Base-by-base conservation (phyloP, 495 filamentous ascomycete species). In the Cladorrhinum samala region DNA sequence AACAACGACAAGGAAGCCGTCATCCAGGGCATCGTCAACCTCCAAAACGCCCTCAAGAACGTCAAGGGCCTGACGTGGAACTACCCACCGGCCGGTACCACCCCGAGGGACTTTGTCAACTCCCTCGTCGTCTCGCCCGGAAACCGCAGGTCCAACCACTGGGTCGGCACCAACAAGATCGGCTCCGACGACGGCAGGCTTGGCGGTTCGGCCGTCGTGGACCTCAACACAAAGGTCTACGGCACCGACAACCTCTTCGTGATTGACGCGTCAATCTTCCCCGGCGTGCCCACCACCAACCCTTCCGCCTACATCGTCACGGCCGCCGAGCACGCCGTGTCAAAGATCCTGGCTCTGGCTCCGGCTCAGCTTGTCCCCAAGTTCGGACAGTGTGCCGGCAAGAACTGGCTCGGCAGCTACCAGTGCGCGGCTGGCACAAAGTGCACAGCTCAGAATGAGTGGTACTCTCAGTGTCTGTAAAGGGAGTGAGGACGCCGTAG, bases 241-340 rank as follows among this genome's bases (percentile, higher is more conserved):
- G 85, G 85, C 49, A 86, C 78, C 8, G 79, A 85, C 59, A 88
- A 87, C 69, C 69, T 88, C 50, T 82, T 81, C 55, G 79, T 85
- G 11, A 72, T 85, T 23, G 82, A 85, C 60, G 82, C 74, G 16
- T 78, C 74, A 20, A 80, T 85, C 60, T 84, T 84, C 75, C 82
- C 82, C 0, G 81, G 80, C 38, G 76, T 77, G 51, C 72, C 78
- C 20, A 76, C 79, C 8, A 81, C 75, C 50, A 85, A 85, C 66
- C 82, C 82, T 11, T 73, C 76, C 8, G 71, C 77, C 2, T 76
- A 81, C 58, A 83, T 84, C 53, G 77, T 85, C 45, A 69, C 75
- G 2, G 78, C 71, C 6, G 74, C 79, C 11, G 82, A 85, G 67
- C 75, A 75, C 48, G 82, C 82, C 1, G 27, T 58, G 16, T 46